Conservation (phyloP, 1,139 yeast species). For the Suhomyces ambrosiae region DNA sequence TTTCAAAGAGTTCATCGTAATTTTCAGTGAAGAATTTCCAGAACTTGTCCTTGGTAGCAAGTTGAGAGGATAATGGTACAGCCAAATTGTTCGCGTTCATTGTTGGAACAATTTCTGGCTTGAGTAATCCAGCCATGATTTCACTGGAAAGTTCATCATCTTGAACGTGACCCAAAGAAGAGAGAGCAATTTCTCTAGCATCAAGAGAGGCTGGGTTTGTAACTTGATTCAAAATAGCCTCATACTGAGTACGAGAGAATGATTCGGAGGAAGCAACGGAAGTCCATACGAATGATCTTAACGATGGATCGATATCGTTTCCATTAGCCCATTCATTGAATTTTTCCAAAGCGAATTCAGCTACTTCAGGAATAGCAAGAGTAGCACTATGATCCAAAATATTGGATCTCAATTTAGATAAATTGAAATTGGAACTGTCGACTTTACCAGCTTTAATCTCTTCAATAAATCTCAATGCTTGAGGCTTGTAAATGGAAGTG, state of each 20-base stretch:
- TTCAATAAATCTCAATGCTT: constrained; percentile 29
- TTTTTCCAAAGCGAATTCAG: constrained; percentile 44
- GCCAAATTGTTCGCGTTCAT: constrained; percentile 73
- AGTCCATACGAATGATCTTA: constrained; percentile 55
- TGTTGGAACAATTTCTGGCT: constrained; percentile 52
- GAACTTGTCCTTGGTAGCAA: constrained; percentile 48
- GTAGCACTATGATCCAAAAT: constrained; percentile 56
- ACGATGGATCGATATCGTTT: constrained; percentile 52
- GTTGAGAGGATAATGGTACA: constrained; percentile 53
- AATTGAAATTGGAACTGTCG: constrained; percentile 43
- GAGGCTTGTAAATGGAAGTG: constrained; percentile 40
- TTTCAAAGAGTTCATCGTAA: constrained; percentile 49
- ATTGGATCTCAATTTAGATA: constrained; percentile 52
- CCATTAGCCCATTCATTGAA: constrained; percentile 42
- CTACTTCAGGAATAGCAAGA: constrained; percentile 50
- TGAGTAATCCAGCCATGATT: constrained; percentile 43
- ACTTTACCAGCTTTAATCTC: constrained; percentile 26
- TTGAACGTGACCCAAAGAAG: constrained; percentile 61
- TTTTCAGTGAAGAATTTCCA: constrained; percentile 60
- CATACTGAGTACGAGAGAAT: constrained; percentile 48
- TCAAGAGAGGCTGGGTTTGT: constrained; percentile 62
- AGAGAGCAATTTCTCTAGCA: constrained; percentile 65
- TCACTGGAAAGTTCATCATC: constrained; percentile 36
- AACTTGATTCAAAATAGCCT: constrained; percentile 51
- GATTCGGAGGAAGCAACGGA: constrained; percentile 48